Base-by-base conservation (phyloP, 495 filamentous ascomycete genomes). In the Talaromyces trachyspermus region DNA sequence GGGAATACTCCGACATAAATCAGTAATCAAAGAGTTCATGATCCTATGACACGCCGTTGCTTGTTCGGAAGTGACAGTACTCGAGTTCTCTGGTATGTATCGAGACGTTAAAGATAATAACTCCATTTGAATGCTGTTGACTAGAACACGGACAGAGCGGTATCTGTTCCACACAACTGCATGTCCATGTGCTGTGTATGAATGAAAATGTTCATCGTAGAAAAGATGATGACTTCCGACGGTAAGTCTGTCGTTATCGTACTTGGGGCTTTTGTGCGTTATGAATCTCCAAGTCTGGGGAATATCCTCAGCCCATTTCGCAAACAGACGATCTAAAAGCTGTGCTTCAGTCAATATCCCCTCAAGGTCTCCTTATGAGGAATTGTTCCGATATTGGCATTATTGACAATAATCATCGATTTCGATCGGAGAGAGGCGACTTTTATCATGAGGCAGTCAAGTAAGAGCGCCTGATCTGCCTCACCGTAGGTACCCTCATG, bases 91-190 rank as follows among this genome's bases (percentile, higher is more conserved):
- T 4, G 33, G 33, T 17, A 3, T 18, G 33, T 18, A 37, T 19
- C 19, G 15, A 8, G 33, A 12, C 33, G 12, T 14, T 37, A 4
- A 2, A 50, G 33, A 51, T 43, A 60, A 47, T 5, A 53, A 36
- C 15, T 52, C 51, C 20, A 50, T 49, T 17, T 48, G 48, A 18
- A 59, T 54, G 43, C 54, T 59, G 20, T 54, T 58, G 1, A 56
- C 43, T 27, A 59, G 51, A 23, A 65, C 25, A 32, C 51, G 62
- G 7, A 50, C 17, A 22, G 57, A 54, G 27, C 55, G 55, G 23
- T 60, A 62, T 25, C 57, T 46, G 43, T 52, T 54, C 61, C 57
- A 64, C 6, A 58, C 35, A 1, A 53, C 49, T 14, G 59, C 59
- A 48, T 62, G 57, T 20, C 53, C 57, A 32, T 52, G 41, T 17